Base-by-base conservation (phyloP, 257 asterid genomes). In the Galeopsis tetrahit region DNA sequence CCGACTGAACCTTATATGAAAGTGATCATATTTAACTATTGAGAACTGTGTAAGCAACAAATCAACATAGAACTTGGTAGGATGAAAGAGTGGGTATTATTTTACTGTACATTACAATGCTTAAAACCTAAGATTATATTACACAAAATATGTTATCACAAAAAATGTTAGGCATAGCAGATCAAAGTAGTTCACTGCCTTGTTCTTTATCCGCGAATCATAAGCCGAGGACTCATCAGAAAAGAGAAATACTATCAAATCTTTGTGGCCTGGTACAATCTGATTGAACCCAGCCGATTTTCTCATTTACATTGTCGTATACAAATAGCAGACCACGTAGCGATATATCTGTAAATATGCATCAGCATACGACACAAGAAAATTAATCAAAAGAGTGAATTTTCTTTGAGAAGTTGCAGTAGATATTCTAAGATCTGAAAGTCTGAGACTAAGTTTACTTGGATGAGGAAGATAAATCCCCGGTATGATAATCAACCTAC, bases 281-380 rank as follows among this genome's bases (percentile, higher is more conserved):
- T 5, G 92, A 90, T 68, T 75, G 88, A 46, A 86, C 80, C 96
- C 96, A 90, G 46, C 96, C 96, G 42, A 90, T 86, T 82, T 79
- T 88, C 70, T 83, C 81, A 62, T 84, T 83, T 64, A 81, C 90
- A 31, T 86, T 90, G 82, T 90, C 96, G 48, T 86, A 90, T 55
- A 84, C 96, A 43, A 87, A 67, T 36, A 90, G 81, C 69, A 68
- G 80, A 73, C 92, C 92, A 3, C 89, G 88, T 56, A 90, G 72
- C 2, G 96, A 88, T 74, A 90, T 76, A 79, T 86, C 96, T 90
- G 90, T 11, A 31, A 43, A 43, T 10, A 73, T 55, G 58, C 83
- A 82, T 60, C 75, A 63, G 13, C 39, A 42, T 42, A 10, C 28
- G 43, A 70, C 33, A 48, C 48, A 21, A 5, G n/a, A 35, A 46